A percentile compares a stretch with the other conserved stretches of the same genome.
Evolutionary conservation across 2,329 filamentous ascomycete genomes (phyloP).

Genomic region (Ceratocystis huliohia): DNA sequence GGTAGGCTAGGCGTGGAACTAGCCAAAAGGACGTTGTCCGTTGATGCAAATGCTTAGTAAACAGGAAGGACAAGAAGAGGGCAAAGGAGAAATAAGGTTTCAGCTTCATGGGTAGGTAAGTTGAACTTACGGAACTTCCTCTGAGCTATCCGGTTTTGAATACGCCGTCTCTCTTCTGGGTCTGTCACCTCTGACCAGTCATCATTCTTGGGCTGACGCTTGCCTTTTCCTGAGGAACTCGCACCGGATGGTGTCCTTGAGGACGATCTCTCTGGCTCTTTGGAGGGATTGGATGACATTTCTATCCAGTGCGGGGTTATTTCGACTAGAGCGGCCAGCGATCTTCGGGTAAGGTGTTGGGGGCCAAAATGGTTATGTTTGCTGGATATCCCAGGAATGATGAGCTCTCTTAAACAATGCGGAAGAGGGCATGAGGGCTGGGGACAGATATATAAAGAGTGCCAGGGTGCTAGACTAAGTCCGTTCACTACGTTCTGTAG

Average conservation of each 20-base stretch:
- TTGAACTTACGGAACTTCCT: conserved; percentile 55
- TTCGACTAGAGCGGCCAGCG: no score
- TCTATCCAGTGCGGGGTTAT: neutral
- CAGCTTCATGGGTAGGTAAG: neutral
- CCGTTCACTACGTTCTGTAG: no score
- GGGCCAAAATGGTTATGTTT: no score
- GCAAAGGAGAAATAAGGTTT: neutral
- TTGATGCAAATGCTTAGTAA: no score
- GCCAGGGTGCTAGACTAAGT: no score
- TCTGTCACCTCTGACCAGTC: conserved; percentile 61
- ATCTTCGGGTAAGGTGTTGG: neutral
- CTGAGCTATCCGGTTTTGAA: conserved; percentile 65
- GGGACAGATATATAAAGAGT: no score
- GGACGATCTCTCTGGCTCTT: conserved; percentile 14
- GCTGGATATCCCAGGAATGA: no score
- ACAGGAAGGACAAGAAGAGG: neutral
- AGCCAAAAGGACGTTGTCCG: no score
- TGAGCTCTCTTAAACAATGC: no score
- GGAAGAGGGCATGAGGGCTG: no score
- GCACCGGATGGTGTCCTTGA: neutral
- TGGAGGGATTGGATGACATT: conserved; percentile 29
- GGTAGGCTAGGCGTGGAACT: no score
- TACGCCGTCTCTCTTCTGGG: conserved; percentile 56
- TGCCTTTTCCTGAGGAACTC: conserved; percentile 27
- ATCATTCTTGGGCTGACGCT: conserved; percentile 34